A percentile compares a stretch with the other conserved stretches of the same genome.
phyloP scores from a whole-genome alignment of 257 asterid species.

The Nicotiana tabacum region DNA sequence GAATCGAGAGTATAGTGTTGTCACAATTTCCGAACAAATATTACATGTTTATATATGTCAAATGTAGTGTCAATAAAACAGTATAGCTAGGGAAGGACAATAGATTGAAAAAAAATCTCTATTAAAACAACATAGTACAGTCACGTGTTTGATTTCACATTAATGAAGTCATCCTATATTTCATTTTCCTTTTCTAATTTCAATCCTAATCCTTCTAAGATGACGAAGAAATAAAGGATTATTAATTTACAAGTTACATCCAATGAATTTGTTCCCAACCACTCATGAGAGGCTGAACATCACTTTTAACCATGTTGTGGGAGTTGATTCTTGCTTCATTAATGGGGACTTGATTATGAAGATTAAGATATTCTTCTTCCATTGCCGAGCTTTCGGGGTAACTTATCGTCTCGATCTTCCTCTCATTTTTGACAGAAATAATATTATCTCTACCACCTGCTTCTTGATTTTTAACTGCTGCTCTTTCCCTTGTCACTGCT shows the following conservation, averaged over 20 bases:
- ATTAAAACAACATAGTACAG: neutral
- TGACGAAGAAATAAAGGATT: neutral
- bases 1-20: neutral
- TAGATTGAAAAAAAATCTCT: too few species aligned
- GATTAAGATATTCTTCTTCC: neutral
- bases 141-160: neutral
- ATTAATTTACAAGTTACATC: neutral
- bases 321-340: neutral
- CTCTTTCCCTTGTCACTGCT: neutral
- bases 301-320: neutral
- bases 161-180: neutral
- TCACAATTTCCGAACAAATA: neutral
- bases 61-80: too few species aligned
- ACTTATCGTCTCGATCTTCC: neutral
- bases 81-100: too few species aligned
- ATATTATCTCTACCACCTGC: neutral
- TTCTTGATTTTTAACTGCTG: neutral
- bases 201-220: neutral
- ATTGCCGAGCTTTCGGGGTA: neutral
- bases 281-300: neutral
- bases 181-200: too few species aligned
- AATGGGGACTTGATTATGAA: neutral
- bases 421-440: neutral
- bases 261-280: neutral
- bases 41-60: too few species aligned